Percentiles rank a stretch among this genome's conserved stretches.
Evolutionary conservation across 768 basidiomycete genomes (phyloP).

Genomic region (Suillus luteus): DNA sequence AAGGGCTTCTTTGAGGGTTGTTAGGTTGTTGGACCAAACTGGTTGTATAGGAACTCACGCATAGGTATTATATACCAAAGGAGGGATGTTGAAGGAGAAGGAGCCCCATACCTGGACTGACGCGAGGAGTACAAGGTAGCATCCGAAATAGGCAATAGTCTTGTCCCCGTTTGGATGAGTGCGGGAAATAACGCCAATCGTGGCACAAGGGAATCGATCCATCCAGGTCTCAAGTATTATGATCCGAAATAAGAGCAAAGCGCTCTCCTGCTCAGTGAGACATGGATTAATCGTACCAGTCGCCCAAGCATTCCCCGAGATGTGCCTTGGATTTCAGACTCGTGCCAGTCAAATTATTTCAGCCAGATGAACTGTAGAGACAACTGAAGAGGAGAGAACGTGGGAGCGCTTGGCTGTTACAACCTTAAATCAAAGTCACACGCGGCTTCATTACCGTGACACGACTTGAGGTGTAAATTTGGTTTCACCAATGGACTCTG

Average conservation of each 20-base stretch:
- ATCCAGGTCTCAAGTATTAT: neutral
- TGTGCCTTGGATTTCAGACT: too few relatives aligned
- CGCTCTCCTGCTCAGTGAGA: neutral
- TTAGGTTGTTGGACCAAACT: slow-evolving; percentile 16
- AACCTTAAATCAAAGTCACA: too few relatives aligned
- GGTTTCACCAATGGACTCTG: too few relatives aligned
- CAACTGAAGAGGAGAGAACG: too few relatives aligned
- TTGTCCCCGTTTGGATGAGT: slow-evolving; percentile 26
- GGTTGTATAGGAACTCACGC: slow-evolving; percentile 15
- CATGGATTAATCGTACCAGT: too few relatives aligned
- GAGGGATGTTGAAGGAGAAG: slow-evolving; percentile 13
- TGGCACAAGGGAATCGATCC: slow-evolving; percentile 15
- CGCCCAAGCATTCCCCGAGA: too few relatives aligned
- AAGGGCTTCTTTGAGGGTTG: slow-evolving; percentile 15
- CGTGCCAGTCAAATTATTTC: too few relatives aligned
- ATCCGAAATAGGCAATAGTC: slow-evolving; percentile 20
- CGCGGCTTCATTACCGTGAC: too few relatives aligned
- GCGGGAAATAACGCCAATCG: slow-evolving; percentile 6
- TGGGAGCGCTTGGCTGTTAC: too few relatives aligned
- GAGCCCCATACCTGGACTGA: slow-evolving; percentile 7
- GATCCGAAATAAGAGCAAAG: neutral
- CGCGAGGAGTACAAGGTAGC: slow-evolving; percentile 29
- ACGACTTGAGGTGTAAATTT: too few relatives aligned
- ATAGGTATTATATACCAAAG: slow-evolving; percentile 30
- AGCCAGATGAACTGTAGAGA: too few relatives aligned